Evolutionary conservation across 495 filamentous ascomycete species (phyloP), one percentile per base, ranked within the genome.

Genomic region (Geopyxis carbonaria): DNA sequence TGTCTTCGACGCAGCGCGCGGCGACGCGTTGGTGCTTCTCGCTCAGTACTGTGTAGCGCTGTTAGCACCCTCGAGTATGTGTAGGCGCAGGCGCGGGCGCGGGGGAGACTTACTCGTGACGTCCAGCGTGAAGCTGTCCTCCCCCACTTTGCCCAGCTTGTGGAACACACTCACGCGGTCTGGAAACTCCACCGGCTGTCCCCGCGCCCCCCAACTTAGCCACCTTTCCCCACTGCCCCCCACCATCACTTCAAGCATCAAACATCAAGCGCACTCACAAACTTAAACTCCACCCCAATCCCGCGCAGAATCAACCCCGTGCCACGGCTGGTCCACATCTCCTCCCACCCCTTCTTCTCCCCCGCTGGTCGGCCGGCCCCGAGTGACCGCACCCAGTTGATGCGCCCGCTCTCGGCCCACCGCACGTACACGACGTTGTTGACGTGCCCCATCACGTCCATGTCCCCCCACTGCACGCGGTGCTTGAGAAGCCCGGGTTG

Each of bases 81-180:
- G n/a, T n/a, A n/a, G n/a, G n/a, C n/a, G n/a, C n/a, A n/a, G n/a
- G n/a, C n/a, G n/a, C 31, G n/a, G n/a, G n/a, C n/a, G n/a, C n/a
- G n/a, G 15, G 31, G 15, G 31, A 35, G 24, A 37, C 40, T 35
- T 43, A 56, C 52, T 70, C 41, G 73, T 58, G 2, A 68, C 70
- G 42, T 73, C 60, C 0, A 73, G 57, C 14, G 61, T 62, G 52
- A 81, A 77, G 16, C 66, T 64, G 35, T 69, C 65, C 13, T 60
- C 60, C 0, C 56, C 50, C 28, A 65, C 44, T 2, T 2, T 20
- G 4, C 65, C 61, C 4, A 97, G 68, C 53, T 80, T 92, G 58
- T 94, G 89, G 51, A 85, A 86, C 5, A 89, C 79, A 0, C 83
- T 81, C 34, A 94, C 73, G 36, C 68, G 74, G 61, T 95, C 86